phyloP scores from a whole-genome alignment of 495 filamentous ascomycete genomes.

The Podospora appendiculata region DNA sequence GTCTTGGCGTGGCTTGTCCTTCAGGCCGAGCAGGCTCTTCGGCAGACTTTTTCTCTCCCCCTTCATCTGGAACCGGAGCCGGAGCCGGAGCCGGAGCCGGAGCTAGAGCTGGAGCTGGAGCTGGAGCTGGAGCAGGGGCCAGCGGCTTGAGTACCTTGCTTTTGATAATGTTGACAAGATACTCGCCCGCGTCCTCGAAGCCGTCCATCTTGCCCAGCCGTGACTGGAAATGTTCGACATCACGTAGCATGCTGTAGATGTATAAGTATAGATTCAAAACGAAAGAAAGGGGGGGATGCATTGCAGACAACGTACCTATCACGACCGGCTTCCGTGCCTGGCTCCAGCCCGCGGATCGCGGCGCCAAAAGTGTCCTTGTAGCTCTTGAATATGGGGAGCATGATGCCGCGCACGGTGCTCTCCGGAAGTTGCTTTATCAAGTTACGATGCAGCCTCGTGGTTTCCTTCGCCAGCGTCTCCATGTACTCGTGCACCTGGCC shows the following conservation, averaged over 20 bases:
- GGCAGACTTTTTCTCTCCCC: not conserved
- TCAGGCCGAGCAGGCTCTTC: not conserved
- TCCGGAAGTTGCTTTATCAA: conserved; percentile 79
- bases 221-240: conserved; percentile 68
- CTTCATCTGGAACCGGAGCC: not conserved
- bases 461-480: conserved; percentile 87
- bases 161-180: conserved; percentile 59
- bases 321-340: conserved; percentile 60
- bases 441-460: conserved; percentile 77
- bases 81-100: conserved; percentile 1
- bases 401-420: conserved; percentile 72
- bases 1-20: not conserved
- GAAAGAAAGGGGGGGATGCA: not conserved
- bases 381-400: conserved; percentile 79
- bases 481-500: conserved; percentile 62
- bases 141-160: conserved; percentile 43
- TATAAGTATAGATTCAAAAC: conserved; percentile 9
- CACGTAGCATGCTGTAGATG: conserved; percentile 62
- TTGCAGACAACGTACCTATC: conserved; percentile 51
- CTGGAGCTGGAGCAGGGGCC: conserved; percentile 1
- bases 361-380: conserved; percentile 79
- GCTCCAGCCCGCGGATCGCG: conserved; percentile 58
- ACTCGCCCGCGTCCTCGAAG: conserved; percentile 60
- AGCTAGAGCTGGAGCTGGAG: not conserved
- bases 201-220: conserved; percentile 75